phyloP scores from a whole-genome alignment of 1,284 basidiomycete genomes.

The Binderoboletus segoi region DNA sequence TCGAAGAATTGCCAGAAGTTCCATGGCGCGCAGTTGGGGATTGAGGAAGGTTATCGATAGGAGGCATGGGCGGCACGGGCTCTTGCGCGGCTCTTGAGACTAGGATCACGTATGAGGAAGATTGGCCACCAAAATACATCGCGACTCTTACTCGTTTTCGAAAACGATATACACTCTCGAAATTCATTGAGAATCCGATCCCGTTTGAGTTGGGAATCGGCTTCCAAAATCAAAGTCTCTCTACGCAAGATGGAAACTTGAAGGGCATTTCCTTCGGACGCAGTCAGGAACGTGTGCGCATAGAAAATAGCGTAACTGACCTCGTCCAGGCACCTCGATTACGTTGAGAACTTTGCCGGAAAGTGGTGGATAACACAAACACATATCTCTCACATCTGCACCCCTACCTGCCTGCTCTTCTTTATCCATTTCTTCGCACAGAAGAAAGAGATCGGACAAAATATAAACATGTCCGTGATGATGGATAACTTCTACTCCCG shows the following conservation, averaged over 20 bases:
- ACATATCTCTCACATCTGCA: slow-evolving; percentile 79
- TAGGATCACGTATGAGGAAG: slow-evolving; percentile 27
- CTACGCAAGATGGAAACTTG: slow-evolving; percentile 88
- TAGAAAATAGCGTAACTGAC: slow-evolving; percentile 38
- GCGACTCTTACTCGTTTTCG: slow-evolving; percentile 62
- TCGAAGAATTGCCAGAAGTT: neutral
- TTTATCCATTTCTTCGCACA: slow-evolving; percentile 81
- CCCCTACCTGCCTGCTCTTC: slow-evolving; percentile 57
- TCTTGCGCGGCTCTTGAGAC: slow-evolving; percentile 62
- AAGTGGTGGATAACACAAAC: slow-evolving; percentile 93
- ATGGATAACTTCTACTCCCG: slow-evolving; percentile 74
- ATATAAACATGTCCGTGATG: slow-evolving; percentile 84
- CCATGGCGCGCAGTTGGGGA: neutral
- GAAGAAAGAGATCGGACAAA: slow-evolving; percentile 89
- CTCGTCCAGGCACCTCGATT: slow-evolving; percentile 61
- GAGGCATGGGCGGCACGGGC: slow-evolving; percentile 62
- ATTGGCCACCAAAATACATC: neutral
- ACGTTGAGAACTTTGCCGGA: slow-evolving; percentile 91
- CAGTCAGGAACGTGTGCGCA: slow-evolving; percentile 15
- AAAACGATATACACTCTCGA: slow-evolving; percentile 83
- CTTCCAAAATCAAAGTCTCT: slow-evolving; percentile 76
- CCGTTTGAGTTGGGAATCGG: slow-evolving; percentile 63
- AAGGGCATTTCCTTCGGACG: slow-evolving; percentile 62
- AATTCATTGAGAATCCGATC: slow-evolving; percentile 77
- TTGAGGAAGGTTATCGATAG: slow-evolving; percentile 29